These are phyloP conservation scores for Uronychia setigera DNA, from an alignment of 73 alveolate genomes.

Conservation along the genomic window DNA sequence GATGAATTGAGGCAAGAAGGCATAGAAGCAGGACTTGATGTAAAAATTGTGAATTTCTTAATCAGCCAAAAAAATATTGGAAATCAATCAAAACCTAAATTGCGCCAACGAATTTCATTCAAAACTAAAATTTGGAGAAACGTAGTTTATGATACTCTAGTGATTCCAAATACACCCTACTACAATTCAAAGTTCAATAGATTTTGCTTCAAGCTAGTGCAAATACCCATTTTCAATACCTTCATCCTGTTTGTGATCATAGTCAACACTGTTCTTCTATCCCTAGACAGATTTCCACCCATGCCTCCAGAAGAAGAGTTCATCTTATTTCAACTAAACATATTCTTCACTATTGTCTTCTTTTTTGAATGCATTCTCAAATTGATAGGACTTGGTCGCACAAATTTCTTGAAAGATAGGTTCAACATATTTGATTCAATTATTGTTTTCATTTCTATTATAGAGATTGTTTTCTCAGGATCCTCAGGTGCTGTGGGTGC, in stretches of 20 bases:
- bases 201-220: neutral
- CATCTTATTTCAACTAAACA: conserved; percentile 20
- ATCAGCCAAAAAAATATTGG: neutral
- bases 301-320: neutral
- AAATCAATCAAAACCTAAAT: neutral
- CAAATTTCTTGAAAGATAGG: conserved; percentile 64
- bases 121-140: neutral
- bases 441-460: conserved; percentile 56
- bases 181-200: neutral
- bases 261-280: conserved; percentile 58
- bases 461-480: conserved; percentile 38
- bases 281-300: conserved; percentile 55
- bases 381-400: conserved; percentile 70
- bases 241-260: conserved; percentile 35
- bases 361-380: conserved; percentile 66
- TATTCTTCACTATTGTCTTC: conserved; percentile 51
- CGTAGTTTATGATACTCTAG: neutral
- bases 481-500: conserved; percentile 16
- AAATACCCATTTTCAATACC: conserved; percentile 14
- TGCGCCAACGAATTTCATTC: neutral
- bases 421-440: conserved; percentile 75
- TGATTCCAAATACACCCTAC: conserved; percentile 2
- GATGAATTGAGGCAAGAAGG: conserved; percentile 15
- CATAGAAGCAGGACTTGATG: neutral
- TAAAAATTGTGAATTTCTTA: neutral